These are phyloP conservation scores for Penicillium freii DNA, from an alignment of 2,329 filamentous ascomycete species.

Conservation along the genomic window DNA sequence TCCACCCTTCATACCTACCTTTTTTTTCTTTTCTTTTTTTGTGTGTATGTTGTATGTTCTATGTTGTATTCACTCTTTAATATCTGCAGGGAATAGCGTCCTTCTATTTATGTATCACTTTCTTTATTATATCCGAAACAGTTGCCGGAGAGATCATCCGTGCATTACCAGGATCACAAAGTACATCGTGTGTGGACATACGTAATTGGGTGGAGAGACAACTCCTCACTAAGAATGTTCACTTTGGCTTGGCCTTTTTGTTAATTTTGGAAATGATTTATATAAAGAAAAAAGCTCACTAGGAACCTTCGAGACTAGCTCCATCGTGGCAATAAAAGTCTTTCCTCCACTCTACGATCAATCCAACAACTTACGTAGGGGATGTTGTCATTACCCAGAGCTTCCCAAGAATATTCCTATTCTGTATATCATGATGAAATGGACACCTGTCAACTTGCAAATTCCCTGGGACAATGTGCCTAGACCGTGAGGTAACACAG, in stretches of 20 bases:
- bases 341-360: not conserved
- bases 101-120: not conserved
- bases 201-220: slow-evolving; percentile 6
- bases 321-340: not conserved
- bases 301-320: too few species aligned
- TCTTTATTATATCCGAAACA: not conserved
- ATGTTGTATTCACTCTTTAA: too few species aligned
- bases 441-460: not conserved
- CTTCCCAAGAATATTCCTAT: too few species aligned
- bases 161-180: not conserved
- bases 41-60: not conserved
- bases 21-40: not conserved
- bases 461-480: not conserved
- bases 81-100: not conserved
- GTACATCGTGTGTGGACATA: not conserved
- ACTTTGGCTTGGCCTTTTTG: not conserved
- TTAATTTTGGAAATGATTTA: not conserved
- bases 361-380: not conserved
- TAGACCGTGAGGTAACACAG: not conserved
- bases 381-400: not conserved
- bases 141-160: not conserved
- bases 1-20: slow-evolving; percentile 7
- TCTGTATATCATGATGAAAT: not conserved
- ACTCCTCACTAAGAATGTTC: not conserved
- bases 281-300: not conserved